Conservation (phyloP, 2,329 filamentous ascomycete species). For the Fusarium palustre region DNA sequence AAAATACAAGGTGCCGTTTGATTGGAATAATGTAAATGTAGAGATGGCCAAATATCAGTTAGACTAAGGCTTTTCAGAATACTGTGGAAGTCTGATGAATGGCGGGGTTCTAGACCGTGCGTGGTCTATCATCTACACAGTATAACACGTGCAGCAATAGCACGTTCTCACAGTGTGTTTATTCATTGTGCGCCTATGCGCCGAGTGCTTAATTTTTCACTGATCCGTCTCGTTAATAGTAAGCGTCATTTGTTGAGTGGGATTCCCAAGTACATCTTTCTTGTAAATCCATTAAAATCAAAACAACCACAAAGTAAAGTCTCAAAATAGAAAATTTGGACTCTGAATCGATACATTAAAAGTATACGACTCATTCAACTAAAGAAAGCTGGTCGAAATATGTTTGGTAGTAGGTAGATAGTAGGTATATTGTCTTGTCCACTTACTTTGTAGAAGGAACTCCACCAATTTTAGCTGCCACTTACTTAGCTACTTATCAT, state of each 20-base stretch:
- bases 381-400: not conserved
- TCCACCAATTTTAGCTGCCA: constrained; percentile 30
- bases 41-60: not conserved
- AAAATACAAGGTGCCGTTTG: no score
- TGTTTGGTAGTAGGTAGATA: not conserved
- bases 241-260: not conserved
- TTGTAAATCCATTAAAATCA: not conserved
- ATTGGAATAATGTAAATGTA: not conserved
- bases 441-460: constrained; percentile 17
- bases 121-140: not conserved
- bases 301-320: not conserved
- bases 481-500: not conserved
- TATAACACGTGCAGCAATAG: not conserved
- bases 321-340: not conserved
- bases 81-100: not conserved
- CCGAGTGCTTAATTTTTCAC: not conserved
- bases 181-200: no score
- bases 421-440: not conserved
- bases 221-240: no score
- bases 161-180: not conserved
- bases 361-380: not conserved
- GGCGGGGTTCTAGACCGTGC: not conserved
- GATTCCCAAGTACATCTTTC: not conserved
- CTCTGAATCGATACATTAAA: not conserved
- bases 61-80: not conserved